Base-by-base conservation (phyloP, 257 asterid species). In the Ilex asprella region DNA sequence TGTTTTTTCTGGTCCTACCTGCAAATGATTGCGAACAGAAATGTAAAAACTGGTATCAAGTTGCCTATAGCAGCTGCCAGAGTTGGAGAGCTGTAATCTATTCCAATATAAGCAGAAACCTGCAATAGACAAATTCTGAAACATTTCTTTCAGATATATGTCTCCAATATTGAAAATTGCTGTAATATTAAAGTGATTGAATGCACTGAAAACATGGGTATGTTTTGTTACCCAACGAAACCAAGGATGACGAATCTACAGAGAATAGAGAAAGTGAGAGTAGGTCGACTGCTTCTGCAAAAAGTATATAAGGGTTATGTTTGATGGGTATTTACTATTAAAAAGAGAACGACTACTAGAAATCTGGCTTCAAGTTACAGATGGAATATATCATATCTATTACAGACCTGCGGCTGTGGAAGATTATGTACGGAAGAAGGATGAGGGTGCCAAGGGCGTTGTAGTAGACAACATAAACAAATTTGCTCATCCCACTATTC, bases 391-490 rank as follows among this genome's bases (percentile, higher is more conserved):
- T 21, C 27, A 21, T 21, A 21, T 21, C 0, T 21, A 21, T 21
- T 21, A 2, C 57, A 53, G 2, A 73, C 78, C 74, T 73, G 74
- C 10, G 2, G 12, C 51, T 53, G 31, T 64, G 74, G 70, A 74
- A 60, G 66, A 69, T 7, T 35, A 64, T 55, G 55, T 52, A 74
- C 8, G 79, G 79, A 44, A 69, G 69, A 39, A 74, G 69, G 31
- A 74, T 10, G 60, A 74, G 63, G 44, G 63, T 61, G 47, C 79
- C 79, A 16, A 74, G 62, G 59, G 75, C 46, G 46, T 69, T 74
- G 58, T 69, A 69, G 60, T 69, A 69, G 32, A 65, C 72, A 27
- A 67, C 65, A 59, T 55, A 64, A 46, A 74, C 72, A 39, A 55
- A 64, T 59, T 63, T 61, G 59, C 67, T 74, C 21, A 69, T n/a